A percentile compares a stretch with the other conserved stretches of the same genome.
phyloP scores from a whole-genome alignment of 371 early-diverging fungal genomes.

The Syncephalastrum sp. region DNA sequence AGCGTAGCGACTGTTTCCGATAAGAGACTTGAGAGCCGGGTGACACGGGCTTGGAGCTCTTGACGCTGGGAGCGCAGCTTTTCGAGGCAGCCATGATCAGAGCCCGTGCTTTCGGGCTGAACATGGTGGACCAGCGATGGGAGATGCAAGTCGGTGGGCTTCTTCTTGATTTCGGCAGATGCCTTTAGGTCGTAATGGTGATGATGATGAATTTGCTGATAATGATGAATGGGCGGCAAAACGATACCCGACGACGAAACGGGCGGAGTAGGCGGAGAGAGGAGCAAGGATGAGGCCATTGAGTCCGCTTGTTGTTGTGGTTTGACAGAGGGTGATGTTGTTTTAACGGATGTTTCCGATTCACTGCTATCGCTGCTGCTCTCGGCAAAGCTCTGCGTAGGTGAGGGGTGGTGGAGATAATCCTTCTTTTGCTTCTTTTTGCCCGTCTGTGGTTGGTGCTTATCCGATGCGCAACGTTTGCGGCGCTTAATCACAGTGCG shows the following conservation, averaged over 20 bases:
- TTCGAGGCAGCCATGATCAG: conserved; percentile 29
- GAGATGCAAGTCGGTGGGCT: neutral
- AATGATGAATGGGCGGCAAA: conserved; percentile 15
- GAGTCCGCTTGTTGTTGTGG: conserved; percentile 1
- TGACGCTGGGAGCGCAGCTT: conserved; percentile 49
- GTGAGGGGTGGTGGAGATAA: neutral
- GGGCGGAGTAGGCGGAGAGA: conserved; percentile 8
- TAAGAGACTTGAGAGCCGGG: conserved; percentile 49
- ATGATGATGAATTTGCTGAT: neutral
- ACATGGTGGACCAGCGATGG: neutral
- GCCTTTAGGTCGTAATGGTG: neutral
- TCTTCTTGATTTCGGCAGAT: neutral
- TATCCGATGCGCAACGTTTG: conserved; percentile 32
- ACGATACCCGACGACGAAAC: conserved; percentile 8
- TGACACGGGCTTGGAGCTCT: conserved; percentile 54
- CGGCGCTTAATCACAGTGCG: conserved; percentile 57
- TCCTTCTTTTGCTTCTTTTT: conserved; percentile 1
- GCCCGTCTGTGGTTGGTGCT: conserved; percentile 7
- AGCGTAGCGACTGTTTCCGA: conserved; percentile 54
- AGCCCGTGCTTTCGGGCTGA: neutral
- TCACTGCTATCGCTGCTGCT: neutral
- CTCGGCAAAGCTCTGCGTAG: neutral
- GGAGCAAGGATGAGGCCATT: conserved; percentile 6
- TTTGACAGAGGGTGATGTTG: conserved; percentile 5
- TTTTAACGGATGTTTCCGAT: neutral